Conservation (phyloP, 768 basidiomycete genomes). For the Russula vinacea region DNA sequence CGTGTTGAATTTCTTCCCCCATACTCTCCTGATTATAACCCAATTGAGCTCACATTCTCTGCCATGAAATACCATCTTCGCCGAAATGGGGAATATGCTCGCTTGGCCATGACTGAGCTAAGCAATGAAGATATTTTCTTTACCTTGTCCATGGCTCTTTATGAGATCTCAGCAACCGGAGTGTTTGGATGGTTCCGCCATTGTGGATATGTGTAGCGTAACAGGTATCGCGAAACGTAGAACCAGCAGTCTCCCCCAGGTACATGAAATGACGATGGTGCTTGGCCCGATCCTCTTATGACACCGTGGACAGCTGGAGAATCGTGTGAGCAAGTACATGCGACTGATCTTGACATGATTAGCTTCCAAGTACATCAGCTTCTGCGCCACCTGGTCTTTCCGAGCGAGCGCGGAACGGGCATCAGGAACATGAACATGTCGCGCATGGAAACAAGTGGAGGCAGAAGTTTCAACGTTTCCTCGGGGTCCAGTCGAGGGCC, state of each 20-base stretch:
- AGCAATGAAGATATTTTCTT: too few species aligned
- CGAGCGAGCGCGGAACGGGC: slow-evolving; percentile 67
- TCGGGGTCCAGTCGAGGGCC: slow-evolving; percentile 76
- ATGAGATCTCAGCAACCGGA: too few species aligned
- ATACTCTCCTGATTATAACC: neutral
- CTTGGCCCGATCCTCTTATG: slow-evolving; percentile 31
- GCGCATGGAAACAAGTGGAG: slow-evolving; percentile 81
- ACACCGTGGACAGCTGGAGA: slow-evolving; percentile 29
- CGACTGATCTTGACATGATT: slow-evolving; percentile 84
- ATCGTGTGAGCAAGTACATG: slow-evolving; percentile 58
- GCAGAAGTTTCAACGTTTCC: slow-evolving; percentile 80
- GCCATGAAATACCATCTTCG: too few species aligned
- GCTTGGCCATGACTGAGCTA: too few species aligned
- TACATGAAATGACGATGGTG: slow-evolving; percentile 28
- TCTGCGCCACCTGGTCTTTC: slow-evolving; percentile 70
- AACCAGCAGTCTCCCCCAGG: slow-evolving; percentile 21
- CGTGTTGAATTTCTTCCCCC: neutral
- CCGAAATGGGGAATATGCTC: too few species aligned
- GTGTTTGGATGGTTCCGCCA: too few species aligned
- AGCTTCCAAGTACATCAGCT: slow-evolving; percentile 71
- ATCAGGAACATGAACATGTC: slow-evolving; percentile 77
- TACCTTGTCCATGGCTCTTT: too few species aligned
- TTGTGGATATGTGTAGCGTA: too few species aligned
- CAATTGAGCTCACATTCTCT: too few species aligned
- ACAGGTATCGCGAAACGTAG: neutral